Evolutionary conservation across 495 filamentous ascomycete species (phyloP), one percentile per base, ranked within the genome.

Genomic region (Lasiosphaeria ovina): DNA sequence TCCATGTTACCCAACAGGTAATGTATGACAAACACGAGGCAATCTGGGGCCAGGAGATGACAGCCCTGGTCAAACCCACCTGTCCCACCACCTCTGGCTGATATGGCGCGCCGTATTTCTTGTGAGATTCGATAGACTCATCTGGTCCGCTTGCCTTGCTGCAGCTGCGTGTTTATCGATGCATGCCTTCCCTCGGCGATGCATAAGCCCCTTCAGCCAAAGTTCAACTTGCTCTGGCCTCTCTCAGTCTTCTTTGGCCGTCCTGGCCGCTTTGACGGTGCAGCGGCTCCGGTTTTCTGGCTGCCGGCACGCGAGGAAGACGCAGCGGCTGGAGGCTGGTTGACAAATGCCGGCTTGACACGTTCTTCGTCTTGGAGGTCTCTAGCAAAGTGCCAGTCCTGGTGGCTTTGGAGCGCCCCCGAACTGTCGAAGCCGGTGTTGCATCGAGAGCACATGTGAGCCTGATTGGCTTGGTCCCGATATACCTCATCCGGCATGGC

Each of bases 351-450:
- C 53, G 67, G 67, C 49, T 35, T 76, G 74, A 71, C 76, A 75
- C 74, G 75, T 74, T 79, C 75, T 67, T 80, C 66, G 71, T 84
- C 81, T 63, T 88, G 88, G 34, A 98, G 80, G 65, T 90, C 86
- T 77, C 89, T 92, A 45, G 94, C 94, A 73, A 97, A 91, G 77
- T 98, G 94, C 90, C 92, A 98, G 71, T 98, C 94, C 45, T 90
- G 81, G 69, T 98, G 94, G 76, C 89, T 92, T 55, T 85, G 81
- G 67, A 86, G 78, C 38, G 85, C 81, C 62, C 76, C 68, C n/a
- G 76, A 71, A 10, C 75, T 76, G 38, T 74, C 77, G 31, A 95
- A 67, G 36, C 72, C 62, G 62, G 79, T 77, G 54, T 79, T 79
- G 75, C 94, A 97, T 50, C 82, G 84, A 54, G 74, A 64, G 71